phyloP scores from a whole-genome alignment of 106 monocot genomes.

The Posidonia australis region DNA sequence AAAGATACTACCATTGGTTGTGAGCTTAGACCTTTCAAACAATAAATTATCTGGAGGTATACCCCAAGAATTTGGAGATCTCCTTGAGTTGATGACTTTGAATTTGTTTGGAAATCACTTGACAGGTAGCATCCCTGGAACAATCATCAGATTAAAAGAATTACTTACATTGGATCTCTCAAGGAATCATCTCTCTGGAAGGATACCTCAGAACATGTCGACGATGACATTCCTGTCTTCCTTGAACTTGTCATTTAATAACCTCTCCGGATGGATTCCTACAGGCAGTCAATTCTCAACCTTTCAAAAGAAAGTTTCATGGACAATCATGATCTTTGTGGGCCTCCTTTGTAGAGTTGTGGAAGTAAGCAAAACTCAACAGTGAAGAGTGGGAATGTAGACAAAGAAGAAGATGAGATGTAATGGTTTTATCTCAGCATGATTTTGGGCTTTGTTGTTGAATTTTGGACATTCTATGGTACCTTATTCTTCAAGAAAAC shows the following conservation, averaged over 20 bases:
- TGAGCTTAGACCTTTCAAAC: too few relatives aligned
- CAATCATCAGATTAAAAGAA: constrained; percentile 1
- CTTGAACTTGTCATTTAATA: too few relatives aligned
- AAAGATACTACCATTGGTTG: not conserved
- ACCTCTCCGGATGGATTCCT: constrained; percentile 20
- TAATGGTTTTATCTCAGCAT: not conserved
- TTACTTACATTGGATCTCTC: constrained; percentile 27
- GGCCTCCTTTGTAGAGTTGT: constrained; percentile 3
- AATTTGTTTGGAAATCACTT: too few relatives aligned
- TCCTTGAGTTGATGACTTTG: constrained; percentile 3
- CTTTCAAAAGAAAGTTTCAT: constrained; percentile 6
- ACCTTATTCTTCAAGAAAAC: too few relatives aligned
- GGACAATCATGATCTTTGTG: constrained; percentile 23
- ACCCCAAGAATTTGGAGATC: too few relatives aligned
- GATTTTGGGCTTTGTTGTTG: not conserved
- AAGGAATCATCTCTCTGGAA: constrained; percentile 14
- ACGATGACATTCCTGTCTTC: not conserved
- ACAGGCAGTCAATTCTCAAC: not conserved
- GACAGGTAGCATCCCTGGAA: too few relatives aligned
- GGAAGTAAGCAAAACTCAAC: too few relatives aligned
- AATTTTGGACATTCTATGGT: too few relatives aligned
- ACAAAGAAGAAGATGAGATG: too few relatives aligned
- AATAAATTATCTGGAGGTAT: too few relatives aligned
- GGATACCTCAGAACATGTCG: constrained; percentile 17
- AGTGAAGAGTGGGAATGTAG: not conserved